Conservation (phyloP, 495 filamentous ascomycete genomes). For the Daldinia bambusicola region DNA sequence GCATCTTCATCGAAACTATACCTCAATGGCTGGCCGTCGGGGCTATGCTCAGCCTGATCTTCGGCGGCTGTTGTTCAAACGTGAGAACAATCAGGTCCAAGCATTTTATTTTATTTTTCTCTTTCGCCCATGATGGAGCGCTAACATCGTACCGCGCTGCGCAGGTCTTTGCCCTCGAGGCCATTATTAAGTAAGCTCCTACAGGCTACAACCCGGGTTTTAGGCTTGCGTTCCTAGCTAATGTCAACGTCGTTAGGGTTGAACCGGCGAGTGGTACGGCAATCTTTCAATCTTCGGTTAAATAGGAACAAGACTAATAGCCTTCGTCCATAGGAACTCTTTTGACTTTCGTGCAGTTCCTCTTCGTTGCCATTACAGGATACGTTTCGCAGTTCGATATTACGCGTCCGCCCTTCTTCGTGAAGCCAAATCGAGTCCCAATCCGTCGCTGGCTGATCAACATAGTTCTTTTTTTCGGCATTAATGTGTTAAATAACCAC, state of each 20-base stretch:
- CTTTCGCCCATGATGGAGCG: constrained; percentile 8
- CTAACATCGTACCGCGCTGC: constrained; percentile 41
- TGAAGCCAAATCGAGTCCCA: constrained; percentile 82
- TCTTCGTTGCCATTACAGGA: constrained; percentile 80
- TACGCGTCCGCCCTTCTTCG: constrained; percentile 68
- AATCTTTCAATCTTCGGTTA: constrained; percentile 9
- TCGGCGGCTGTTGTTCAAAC: constrained; percentile 98
- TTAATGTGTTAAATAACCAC: constrained; percentile 96
- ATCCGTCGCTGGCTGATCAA: constrained; percentile 85
- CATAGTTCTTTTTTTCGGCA: constrained; percentile 88
- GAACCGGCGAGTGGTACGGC: constrained; percentile 69
- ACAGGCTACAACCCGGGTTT: constrained; percentile 24
- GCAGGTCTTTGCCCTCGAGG: constrained; percentile 92
- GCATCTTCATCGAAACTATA: constrained; percentile 69
- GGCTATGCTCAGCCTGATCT: constrained; percentile 86
- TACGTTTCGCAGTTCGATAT: constrained; percentile 77
- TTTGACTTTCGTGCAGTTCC: constrained; percentile 93
- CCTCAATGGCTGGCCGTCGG: constrained; percentile 73
- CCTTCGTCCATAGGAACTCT: constrained; percentile 70
- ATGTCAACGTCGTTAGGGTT: constrained; percentile 52
- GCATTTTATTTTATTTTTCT: neutral
- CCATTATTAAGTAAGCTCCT: constrained; percentile 84
- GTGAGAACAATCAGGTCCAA: constrained; percentile 62
- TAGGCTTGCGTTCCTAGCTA: constrained; percentile 38
- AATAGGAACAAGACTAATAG: constrained; percentile 20